phyloP scores from a whole-genome alignment of 768 basidiomycete species.

The Lactifluus pinguis region DNA sequence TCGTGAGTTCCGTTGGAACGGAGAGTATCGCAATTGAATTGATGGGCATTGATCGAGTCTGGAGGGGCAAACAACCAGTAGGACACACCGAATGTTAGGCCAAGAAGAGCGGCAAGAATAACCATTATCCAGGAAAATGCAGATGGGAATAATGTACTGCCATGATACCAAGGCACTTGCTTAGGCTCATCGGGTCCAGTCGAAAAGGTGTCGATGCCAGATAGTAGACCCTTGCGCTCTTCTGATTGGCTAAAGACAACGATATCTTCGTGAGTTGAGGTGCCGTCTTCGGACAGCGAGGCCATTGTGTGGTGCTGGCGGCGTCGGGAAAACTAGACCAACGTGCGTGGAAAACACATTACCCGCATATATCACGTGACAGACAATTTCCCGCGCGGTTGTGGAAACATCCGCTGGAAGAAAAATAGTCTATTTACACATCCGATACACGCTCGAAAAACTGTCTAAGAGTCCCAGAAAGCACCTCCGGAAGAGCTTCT shows the following conservation, averaged over 20 bases:
- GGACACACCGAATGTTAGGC: neutral
- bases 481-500: slow-evolving; percentile 83
- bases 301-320: neutral
- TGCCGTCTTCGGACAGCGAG: neutral
- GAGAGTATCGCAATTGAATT: slow-evolving; percentile 35
- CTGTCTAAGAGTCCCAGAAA: slow-evolving; percentile 82
- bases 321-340: no score
- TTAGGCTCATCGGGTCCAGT: neutral
- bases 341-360: no score
- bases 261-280: neutral
- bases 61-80: slow-evolving; percentile 3
- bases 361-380: no score
- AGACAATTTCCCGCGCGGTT: no score
- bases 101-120: neutral
- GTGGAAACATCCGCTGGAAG: no score
- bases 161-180: neutral
- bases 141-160: neutral
- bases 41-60: slow-evolving; percentile 8
- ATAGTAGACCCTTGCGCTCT: slow-evolving; percentile 22
- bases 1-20: slow-evolving; percentile 77
- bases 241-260: neutral
- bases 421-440: slow-evolving; percentile 31
- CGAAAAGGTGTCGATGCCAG: slow-evolving; percentile 2
- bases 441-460: slow-evolving; percentile 84
- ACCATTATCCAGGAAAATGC: slow-evolving; percentile 7